A percentile compares a stretch with the other conserved stretches of the same genome.
phyloP scores from a whole-genome alignment of 257 asterid genomes.

The Forsythia suspensa region DNA sequence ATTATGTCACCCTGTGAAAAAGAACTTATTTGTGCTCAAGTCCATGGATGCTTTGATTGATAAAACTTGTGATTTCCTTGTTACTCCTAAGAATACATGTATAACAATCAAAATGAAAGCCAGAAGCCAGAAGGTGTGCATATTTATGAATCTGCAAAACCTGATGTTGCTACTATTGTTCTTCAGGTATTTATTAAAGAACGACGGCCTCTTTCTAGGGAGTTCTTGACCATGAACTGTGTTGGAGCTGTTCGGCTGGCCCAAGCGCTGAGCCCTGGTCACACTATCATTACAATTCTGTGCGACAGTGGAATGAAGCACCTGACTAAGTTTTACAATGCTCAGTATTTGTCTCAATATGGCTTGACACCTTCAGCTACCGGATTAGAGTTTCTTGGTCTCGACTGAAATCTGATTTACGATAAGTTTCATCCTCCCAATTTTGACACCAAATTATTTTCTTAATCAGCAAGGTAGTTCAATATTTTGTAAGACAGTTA shows the following conservation, averaged over 20 bases:
- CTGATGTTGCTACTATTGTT: not conserved
- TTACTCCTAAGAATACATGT: not conserved
- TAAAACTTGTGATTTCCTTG: not conserved
- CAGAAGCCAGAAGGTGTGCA: not conserved
- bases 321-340: constrained; percentile 74
- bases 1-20: not conserved
- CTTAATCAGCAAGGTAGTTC: not conserved
- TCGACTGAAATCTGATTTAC: not conserved
- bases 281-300: constrained; percentile 79
- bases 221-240: constrained; percentile 97
- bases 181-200: constrained; percentile 71
- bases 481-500: not conserved
- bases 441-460: not conserved
- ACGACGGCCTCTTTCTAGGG: constrained; percentile 95
- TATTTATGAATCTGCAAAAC: not conserved
- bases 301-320: constrained; percentile 99
- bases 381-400: constrained; percentile 72
- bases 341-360: constrained; percentile 60
- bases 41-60: not conserved
- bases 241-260: constrained; percentile 95
- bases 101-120: not conserved
- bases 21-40: not conserved
- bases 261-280: constrained; percentile 78
- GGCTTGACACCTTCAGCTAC: constrained; percentile 66
- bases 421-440: not conserved